Evolutionary conservation across 768 basidiomycete genomes (phyloP).

Genomic region (Naganishia randhawae): DNA sequence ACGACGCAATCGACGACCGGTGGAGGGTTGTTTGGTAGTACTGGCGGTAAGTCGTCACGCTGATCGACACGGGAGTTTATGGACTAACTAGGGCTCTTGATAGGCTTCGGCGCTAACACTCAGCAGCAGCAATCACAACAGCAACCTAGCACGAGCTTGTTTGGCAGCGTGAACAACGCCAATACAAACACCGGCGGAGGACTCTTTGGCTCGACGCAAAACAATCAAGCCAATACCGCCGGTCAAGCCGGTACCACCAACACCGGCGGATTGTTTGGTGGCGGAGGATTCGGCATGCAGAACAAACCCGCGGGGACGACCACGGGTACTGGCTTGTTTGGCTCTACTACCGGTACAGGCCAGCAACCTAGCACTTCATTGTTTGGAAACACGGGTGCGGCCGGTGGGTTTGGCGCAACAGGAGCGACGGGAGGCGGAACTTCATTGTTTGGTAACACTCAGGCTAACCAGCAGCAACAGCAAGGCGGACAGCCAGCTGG

Average conservation of each 20-base stretch:
- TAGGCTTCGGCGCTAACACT: constrained; percentile 15
- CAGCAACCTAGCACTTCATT: constrained; percentile 34
- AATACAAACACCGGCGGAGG: constrained; percentile 43
- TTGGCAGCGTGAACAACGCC: constrained; percentile 43
- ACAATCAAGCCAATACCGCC: constrained; percentile 32
- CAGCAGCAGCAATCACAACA: constrained; percentile 23
- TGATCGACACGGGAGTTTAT: too few relatives aligned
- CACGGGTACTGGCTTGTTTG: constrained; percentile 22
- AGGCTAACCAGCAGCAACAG: constrained; percentile 40
- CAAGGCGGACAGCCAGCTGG: constrained; percentile 40
- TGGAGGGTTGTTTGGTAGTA: constrained; percentile 24
- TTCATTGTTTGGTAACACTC: constrained; percentile 40
- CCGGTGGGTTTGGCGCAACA: constrained; percentile 44
- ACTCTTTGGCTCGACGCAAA: constrained; percentile 39
- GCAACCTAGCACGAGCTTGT: constrained; percentile 30
- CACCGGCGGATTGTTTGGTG: constrained; percentile 37
- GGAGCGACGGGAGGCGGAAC: constrained; percentile 32
- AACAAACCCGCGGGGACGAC: constrained; percentile 23
- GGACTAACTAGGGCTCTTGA: too few relatives aligned
- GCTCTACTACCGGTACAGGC: constrained; percentile 5
- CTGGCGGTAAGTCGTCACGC: constrained; percentile 10
- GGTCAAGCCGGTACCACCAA: constrained; percentile 46
- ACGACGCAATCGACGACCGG: constrained; percentile 34
- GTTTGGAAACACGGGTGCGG: constrained; percentile 33
- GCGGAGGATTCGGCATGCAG: constrained; percentile 25